A percentile compares a stretch with the other conserved stretches of the same genome.
phyloP scores from a whole-genome alignment of 73 alveolate species.

The Stentor coeruleus region DNA sequence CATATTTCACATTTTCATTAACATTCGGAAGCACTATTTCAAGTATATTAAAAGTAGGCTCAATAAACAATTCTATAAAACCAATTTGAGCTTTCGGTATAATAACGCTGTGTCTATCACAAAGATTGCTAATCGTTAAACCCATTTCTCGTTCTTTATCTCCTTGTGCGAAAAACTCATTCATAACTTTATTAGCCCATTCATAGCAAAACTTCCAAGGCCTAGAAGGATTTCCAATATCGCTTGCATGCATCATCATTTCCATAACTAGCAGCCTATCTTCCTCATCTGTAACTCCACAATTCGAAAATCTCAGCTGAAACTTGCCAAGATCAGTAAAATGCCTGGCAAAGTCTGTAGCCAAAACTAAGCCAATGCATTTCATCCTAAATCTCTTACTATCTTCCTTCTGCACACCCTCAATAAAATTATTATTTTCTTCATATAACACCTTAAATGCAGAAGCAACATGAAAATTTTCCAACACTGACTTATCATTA shows the following conservation, averaged over 20 bases:
- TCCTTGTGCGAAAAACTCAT: slow-evolving; percentile 69
- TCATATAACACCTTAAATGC: neutral
- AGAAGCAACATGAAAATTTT: neutral
- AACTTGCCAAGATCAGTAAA: slow-evolving; percentile 31
- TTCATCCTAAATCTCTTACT: neutral
- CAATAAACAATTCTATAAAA: slow-evolving; percentile 52
- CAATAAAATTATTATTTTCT: neutral
- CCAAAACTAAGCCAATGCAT: slow-evolving; percentile 29
- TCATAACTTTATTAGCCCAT: slow-evolving; percentile 62
- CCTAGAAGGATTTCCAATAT: slow-evolving; percentile 51
- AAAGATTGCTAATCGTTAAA: slow-evolving; percentile 29
- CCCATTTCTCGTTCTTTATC: slow-evolving; percentile 68
- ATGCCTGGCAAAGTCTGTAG: slow-evolving; percentile 43
- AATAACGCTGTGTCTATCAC: slow-evolving; percentile 56
- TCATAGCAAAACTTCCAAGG: slow-evolving; percentile 49
- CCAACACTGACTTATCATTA: slow-evolving; percentile 48
- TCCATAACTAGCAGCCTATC: slow-evolving; percentile 26
- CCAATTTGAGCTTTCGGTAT: slow-evolving; percentile 50
- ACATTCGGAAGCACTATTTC: too few relatives aligned
- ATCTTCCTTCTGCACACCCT: neutral
- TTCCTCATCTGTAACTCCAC: neutral
- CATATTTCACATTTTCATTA: too few relatives aligned
- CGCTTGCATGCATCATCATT: slow-evolving; percentile 37
- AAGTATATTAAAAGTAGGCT: slow-evolving; percentile 12
- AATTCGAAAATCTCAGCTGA: slow-evolving; percentile 7